A percentile compares a stretch with the other conserved stretches of the same genome.
These are phyloP conservation scores for Conticribra guillardii DNA, from an alignment of 108 stramenopile species.

Conservation along the genomic window DNA sequence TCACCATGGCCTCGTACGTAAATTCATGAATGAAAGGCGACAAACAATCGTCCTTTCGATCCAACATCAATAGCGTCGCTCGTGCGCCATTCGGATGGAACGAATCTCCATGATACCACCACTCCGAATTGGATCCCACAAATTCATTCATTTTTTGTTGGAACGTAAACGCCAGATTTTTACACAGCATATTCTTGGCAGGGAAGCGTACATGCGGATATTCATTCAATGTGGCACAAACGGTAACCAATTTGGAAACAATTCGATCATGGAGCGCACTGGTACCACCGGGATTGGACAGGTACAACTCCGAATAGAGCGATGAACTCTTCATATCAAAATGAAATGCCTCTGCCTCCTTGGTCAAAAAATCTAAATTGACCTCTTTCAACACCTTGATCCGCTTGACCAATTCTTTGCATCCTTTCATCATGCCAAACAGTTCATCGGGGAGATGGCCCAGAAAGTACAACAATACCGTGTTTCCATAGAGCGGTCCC, in stretches of 20 bases:
- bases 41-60: constrained; percentile 91
- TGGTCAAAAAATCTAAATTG: constrained; percentile 93
- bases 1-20: constrained; percentile 97
- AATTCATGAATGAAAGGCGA: constrained; percentile 98
- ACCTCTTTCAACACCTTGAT: constrained; percentile 89
- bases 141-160: constrained; percentile 88
- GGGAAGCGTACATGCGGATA: constrained; percentile 95
- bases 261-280: constrained; percentile 52
- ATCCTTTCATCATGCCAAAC: constrained; percentile 80
- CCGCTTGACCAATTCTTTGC: constrained; percentile 82
- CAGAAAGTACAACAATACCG: constrained; percentile 92
- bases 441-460: constrained; percentile 67
- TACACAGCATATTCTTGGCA: constrained; percentile 61
- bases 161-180: constrained; percentile 78
- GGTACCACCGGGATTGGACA: constrained; percentile 15
- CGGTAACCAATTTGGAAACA: constrained; percentile 88
- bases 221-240: constrained; percentile 97
- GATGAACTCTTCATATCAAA: constrained; percentile 78
- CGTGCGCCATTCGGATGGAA: constrained; percentile 70
- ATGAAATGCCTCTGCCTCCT: constrained; percentile 88
- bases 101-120: constrained; percentile 92
- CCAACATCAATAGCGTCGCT: constrained; percentile 90
- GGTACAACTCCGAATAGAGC: constrained; percentile 54
- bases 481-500: constrained; percentile 81
- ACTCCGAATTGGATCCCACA: constrained; percentile 68